Evolutionary conservation across 805 yeast genomes (phyloP), one percentile per base, ranked within the genome.

Genomic region (Priceomyces medius): DNA sequence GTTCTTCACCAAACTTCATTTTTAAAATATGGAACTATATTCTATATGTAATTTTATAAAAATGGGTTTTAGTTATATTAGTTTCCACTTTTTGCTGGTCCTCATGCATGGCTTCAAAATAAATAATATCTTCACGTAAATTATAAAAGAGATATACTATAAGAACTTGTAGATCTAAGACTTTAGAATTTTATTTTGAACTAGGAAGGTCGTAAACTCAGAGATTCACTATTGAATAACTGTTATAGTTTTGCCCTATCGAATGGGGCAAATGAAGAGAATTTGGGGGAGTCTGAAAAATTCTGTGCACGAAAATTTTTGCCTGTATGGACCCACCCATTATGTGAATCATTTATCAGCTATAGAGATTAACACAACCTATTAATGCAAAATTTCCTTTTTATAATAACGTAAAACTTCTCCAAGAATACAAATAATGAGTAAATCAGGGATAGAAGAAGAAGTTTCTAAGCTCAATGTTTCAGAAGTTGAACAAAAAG

Each of bases 1-100:
- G 99, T 93, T 93, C 83, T 93, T 93, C 90, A 83, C 96, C 76
- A 93, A 93, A 81, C 85, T 88, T 73, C 83, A 85, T 79, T 88
- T 88, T 79, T 88, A 86, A 81, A 44, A 26, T 13, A 32, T 32
- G 38, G 40, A 29, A 35, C 28, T 36, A 40, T 34, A 24, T 34
- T 32, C 27, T 33, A 44, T 40, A 41, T 41, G 37, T 42, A 36
- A 43, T 43, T 35, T 32, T 41, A 32, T 47, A 47, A 45, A 38
- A 42, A 40, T 37, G 44, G 48, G 49, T 48, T 45, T 41, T 45
- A 46, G 48, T 46, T 50, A 51, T 47, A 50, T 50, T 53, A 48
- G 50, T 50, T 40, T 44, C 45, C 38, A 35, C 43, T 41, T 47
- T 48, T 42, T 42, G 41, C 39, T 45, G 43, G 45, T 51, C 41